phyloP scores from a whole-genome alignment of 768 basidiomycete genomes.

The Dendrothele bispora region DNA sequence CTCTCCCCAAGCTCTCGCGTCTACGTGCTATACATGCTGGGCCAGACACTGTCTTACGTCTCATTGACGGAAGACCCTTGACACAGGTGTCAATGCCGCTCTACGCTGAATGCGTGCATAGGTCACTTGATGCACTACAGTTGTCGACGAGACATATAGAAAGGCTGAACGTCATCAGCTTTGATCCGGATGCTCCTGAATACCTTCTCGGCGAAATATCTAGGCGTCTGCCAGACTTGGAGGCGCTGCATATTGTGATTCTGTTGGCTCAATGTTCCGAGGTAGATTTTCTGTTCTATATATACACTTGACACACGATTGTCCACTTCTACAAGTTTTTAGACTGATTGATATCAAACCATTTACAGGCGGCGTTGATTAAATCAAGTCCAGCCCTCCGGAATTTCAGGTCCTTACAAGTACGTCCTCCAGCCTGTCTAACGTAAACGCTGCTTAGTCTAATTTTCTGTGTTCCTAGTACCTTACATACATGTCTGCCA shows the following conservation, averaged over 20 bases:
- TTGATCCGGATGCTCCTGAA: slow-evolving; percentile 46
- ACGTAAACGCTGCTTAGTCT: not conserved
- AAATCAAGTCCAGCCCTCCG: slow-evolving; percentile 38
- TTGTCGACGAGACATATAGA: slow-evolving; percentile 38
- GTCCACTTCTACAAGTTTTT: slow-evolving; percentile 5
- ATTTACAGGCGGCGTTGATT: slow-evolving; percentile 39
- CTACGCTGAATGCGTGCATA: slow-evolving; percentile 36
- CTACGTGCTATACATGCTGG: slow-evolving; percentile 59
- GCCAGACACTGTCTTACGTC: slow-evolving; percentile 40
- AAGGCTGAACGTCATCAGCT: slow-evolving; percentile 58
- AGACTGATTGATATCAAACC: not conserved
- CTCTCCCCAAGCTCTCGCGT: slow-evolving; percentile 46
- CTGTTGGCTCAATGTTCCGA: slow-evolving; percentile 48
- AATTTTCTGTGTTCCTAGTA: slow-evolving; percentile 33
- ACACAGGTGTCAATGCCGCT: slow-evolving; percentile 53
- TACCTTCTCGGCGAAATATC: slow-evolving; percentile 49
- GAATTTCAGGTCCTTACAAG: slow-evolving; percentile 42
- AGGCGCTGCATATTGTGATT: slow-evolving; percentile 62
- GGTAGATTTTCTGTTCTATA: slow-evolving; percentile 30
- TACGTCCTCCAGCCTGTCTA: slow-evolving; percentile 7
- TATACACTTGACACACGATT: not conserved
- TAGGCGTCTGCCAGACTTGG: slow-evolving; percentile 45
- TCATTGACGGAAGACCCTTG: slow-evolving; percentile 50
- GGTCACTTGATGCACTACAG: slow-evolving; percentile 44
- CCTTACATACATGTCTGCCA: slow-evolving; percentile 61